Base-by-base conservation (phyloP, 192 early-diverging fungal genomes). In the Chytriomyces sp. region DNA sequence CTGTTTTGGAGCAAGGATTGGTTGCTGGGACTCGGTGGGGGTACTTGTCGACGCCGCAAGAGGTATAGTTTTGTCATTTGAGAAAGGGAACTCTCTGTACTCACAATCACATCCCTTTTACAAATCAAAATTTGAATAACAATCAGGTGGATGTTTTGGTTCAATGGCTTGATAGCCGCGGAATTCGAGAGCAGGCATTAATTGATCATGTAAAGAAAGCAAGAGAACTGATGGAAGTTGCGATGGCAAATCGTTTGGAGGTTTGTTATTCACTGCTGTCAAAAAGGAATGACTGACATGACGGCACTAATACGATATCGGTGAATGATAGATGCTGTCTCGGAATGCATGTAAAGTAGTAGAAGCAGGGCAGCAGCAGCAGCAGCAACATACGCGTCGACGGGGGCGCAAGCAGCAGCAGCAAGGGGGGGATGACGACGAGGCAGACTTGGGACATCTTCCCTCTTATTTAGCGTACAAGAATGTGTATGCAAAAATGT, bases 91-190 rank as follows among this genome's bases (percentile, higher is more conserved):
- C n/a, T 50, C 20, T 69, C 20, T 69, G 18, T 45, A 50, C 13
- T n/a, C n/a, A n/a, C n/a, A n/a, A n/a, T n/a, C n/a, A n/a, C n/a
- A n/a, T n/a, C n/a, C n/a, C n/a, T n/a, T n/a, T n/a, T n/a, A n/a
- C n/a, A n/a, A n/a, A n/a, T n/a, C n/a, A n/a, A n/a, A n/a, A n/a
- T n/a, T n/a, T n/a, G n/a, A n/a, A 24, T 44, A 44, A 72, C 62
- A 35, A 23, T 35, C 28, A 83, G 80, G 26, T 97, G 10, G 92
- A 95, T 23, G 60, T 73, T 3, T 83, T 98, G 47, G 45, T 90
- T 61, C 68, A 78, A 26, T 95, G 94, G 93, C 83, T 97, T 35
- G 93, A 97, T 72, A 74, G 85, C 11, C 88, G 92, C 11, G 96
- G 96, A 45, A 76, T 84, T 7, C 87, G 95, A 11, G 96, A 98